phyloP scores from a whole-genome alignment of 2,329 filamentous ascomycete genomes.

The Mollisiaceae sp. region DNA sequence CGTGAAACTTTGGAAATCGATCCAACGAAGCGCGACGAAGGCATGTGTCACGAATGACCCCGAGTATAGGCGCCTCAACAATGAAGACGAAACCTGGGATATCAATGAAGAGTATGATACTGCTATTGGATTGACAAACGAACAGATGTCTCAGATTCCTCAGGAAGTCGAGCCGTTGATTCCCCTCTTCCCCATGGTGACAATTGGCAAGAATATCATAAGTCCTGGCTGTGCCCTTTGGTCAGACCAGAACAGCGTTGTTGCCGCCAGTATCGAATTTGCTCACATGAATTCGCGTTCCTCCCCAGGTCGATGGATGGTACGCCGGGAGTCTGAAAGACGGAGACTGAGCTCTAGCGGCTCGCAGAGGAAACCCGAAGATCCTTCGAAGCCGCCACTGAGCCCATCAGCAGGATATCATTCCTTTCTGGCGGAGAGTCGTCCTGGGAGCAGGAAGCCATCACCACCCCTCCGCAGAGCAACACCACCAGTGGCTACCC shows the following conservation, averaged over 20 bases:
- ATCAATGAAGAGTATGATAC: not conserved
- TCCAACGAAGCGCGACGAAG: constrained; percentile 1
- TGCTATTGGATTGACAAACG: not conserved
- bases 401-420: not conserved
- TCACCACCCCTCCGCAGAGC: not conserved
- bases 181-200: not conserved
- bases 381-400: not conserved
- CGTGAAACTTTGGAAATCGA: not conserved
- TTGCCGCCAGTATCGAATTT: not conserved
- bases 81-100: not conserved
- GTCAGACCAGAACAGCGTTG: not conserved
- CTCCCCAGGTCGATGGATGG: not conserved
- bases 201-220: not conserved
- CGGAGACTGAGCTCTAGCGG: not conserved
- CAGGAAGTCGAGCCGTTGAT: not conserved
- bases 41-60: not conserved
- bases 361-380: not conserved
- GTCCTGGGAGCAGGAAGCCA: constrained; percentile 2
- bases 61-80: not conserved
- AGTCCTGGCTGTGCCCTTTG: not conserved
- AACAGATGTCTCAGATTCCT: not conserved
- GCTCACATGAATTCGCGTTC: not conserved
- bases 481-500: not conserved
- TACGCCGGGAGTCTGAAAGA: not conserved
- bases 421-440: not conserved